phyloP scores from a whole-genome alignment of 345 rosid genomes.

The Erucastrum elatum region DNA sequence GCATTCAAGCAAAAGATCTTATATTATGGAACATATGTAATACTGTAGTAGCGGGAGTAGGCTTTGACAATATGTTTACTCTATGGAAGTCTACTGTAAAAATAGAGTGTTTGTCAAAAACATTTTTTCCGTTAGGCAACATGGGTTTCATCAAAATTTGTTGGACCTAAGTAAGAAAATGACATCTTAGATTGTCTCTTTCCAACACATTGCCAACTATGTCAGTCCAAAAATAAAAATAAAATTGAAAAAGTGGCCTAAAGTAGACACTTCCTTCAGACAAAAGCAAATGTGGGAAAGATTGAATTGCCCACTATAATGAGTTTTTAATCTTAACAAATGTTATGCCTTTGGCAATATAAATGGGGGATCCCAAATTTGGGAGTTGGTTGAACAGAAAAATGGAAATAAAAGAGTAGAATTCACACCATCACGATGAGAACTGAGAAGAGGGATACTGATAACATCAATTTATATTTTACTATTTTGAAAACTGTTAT shows the following conservation, averaged over 20 bases:
- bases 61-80: slow-evolving; percentile 27
- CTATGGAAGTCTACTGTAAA: slow-evolving; percentile 16
- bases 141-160: slow-evolving; percentile 24
- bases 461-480: too few species aligned
- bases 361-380: slow-evolving; percentile 43
- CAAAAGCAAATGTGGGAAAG: slow-evolving; percentile 56
- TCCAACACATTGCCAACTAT: slow-evolving; percentile 47
- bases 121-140: slow-evolving; percentile 36
- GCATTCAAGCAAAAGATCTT: too few species aligned
- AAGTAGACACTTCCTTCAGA: slow-evolving; percentile 56
- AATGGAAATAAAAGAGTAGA: slow-evolving; percentile 34
- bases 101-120: slow-evolving; percentile 21
- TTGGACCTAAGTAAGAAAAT: slow-evolving; percentile 22
- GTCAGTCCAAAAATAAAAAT: slow-evolving; percentile 36
- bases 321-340: slow-evolving; percentile 29
- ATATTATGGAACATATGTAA: too few species aligned
- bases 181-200: slow-evolving; percentile 41
- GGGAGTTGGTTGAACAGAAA: slow-evolving; percentile 27
- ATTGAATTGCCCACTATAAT: slow-evolving; percentile 38
- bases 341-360: slow-evolving; percentile 23
- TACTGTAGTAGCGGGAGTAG: not conserved
- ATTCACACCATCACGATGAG: slow-evolving; percentile 33
- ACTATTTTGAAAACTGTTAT: too few species aligned
- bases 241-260: slow-evolving; percentile 38
- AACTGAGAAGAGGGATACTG: slow-evolving; percentile 27